A percentile compares a stretch with the other conserved stretches of the same genome.
These are phyloP conservation scores for Trapa bicornis DNA, from an alignment of 345 rosid genomes.

Conservation along the genomic window DNA sequence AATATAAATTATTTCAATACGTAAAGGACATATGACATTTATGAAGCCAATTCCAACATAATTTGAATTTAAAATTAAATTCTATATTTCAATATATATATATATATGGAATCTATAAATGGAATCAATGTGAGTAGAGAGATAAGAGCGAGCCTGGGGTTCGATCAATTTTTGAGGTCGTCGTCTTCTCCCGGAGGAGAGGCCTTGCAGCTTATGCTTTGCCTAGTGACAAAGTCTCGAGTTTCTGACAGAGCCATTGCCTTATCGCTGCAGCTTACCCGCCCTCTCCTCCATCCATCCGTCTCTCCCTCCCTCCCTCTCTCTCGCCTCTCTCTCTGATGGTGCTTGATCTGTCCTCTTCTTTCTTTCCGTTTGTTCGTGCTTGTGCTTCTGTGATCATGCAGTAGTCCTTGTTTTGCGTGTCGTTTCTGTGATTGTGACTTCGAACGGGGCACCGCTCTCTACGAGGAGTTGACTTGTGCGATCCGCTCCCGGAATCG, in stretches of 20 bases:
- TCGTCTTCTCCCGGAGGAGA: not conserved
- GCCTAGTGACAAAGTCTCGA: not conserved
- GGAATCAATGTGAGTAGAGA: not conserved
- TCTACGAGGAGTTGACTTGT: not conserved
- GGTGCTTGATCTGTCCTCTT: not conserved
- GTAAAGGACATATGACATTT: too few species aligned
- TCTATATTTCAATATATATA: not conserved
- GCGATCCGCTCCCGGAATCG: not conserved
- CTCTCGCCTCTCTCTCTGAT: not conserved
- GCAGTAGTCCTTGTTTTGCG: not conserved
- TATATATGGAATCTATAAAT: not conserved
- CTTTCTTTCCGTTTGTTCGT: not conserved
- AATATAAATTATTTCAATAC: too few species aligned
- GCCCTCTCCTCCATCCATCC: not conserved
- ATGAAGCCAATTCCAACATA: too few species aligned
- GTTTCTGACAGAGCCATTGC: not conserved
- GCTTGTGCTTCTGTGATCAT: not conserved
- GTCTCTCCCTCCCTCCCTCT: too few species aligned
- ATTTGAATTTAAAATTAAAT: too few species aligned
- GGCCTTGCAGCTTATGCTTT: not conserved
- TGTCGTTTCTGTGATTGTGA: not conserved
- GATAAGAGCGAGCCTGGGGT: not conserved
- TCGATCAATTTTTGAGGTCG: not conserved
- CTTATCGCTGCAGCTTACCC: not conserved
- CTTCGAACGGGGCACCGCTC: not conserved